Evolutionary conservation across 2,329 filamentous ascomycete genomes (phyloP).

Genomic region (Colletotrichum sp.): DNA sequence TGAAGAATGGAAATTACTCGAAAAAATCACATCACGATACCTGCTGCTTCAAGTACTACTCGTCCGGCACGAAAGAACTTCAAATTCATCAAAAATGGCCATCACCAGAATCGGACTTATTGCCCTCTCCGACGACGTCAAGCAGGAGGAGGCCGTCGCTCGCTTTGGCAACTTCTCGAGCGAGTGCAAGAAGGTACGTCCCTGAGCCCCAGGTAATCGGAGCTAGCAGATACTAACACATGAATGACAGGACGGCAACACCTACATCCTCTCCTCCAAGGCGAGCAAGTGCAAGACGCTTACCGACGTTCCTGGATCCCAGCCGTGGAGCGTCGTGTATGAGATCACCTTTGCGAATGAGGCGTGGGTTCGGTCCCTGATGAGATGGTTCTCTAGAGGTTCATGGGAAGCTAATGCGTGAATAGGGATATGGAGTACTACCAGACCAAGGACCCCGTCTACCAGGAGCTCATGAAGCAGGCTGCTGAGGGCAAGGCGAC

Average conservation of each 20-base stretch:
- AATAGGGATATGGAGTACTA: constrained; percentile 18
- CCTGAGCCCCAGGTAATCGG: rapidly evolving
- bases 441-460: constrained; percentile 14
- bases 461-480: constrained; percentile 16
- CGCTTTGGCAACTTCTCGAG: constrained; percentile 6
- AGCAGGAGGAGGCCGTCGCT: constrained; percentile 3
- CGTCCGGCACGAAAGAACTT: background rate
- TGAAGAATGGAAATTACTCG: background rate
- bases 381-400: background rate
- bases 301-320: constrained; percentile 9
- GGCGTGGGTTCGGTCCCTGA: background rate
- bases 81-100: background rate
- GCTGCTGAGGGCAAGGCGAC: constrained; percentile 16
- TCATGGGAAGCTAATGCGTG: background rate
- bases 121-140: constrained; percentile 4
- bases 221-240: rapidly evolving
- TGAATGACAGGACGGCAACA: background rate
- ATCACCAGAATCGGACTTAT: constrained; percentile 17
- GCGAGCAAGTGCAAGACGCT: constrained; percentile 16
- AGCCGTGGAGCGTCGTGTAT: constrained; percentile 11
- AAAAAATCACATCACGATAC: background rate
- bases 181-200: constrained; percentile 7
- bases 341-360: constrained; percentile 13
- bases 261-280: constrained; percentile 15
- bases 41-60: background rate